Conservation (phyloP, 1,139 yeast genomes). For the Geotrichum phurueaensis region DNA sequence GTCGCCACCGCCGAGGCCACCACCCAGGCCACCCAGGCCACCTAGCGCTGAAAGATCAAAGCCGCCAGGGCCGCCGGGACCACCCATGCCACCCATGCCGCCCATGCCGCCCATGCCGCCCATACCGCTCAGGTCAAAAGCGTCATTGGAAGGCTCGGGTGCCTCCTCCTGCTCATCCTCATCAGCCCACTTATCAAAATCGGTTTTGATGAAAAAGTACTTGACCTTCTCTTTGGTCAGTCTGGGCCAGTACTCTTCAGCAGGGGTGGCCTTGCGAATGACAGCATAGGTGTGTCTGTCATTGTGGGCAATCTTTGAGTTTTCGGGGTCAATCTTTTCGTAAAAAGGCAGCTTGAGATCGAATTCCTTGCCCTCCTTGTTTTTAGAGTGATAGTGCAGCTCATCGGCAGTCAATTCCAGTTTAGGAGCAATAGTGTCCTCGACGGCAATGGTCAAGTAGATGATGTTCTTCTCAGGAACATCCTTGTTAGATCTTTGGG, state of each 20-base stretch:
- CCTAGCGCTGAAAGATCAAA: constrained; percentile 15
- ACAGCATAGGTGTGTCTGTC: constrained; percentile 71
- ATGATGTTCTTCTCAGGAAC: constrained; percentile 70
- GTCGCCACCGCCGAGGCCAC: constrained; percentile 27
- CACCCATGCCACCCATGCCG: constrained; percentile 33
- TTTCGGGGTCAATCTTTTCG: constrained; percentile 63
- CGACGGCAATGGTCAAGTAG: constrained; percentile 65
- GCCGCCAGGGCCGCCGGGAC: constrained; percentile 30
- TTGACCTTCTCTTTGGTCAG: constrained; percentile 69
- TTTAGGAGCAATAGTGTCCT: constrained; percentile 61
- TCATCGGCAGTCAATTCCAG: constrained; percentile 55
- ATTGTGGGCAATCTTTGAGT: constrained; percentile 54
- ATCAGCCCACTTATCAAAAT: constrained; percentile 95
- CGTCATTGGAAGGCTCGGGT: constrained; percentile 37
- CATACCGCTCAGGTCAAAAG: constrained; percentile 33
- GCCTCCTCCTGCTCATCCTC: constrained; percentile 79
- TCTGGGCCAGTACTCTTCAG: constrained; percentile 88
- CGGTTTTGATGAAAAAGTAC: constrained; percentile 77
- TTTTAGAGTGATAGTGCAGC: constrained; percentile 50
- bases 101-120: constrained; percentile 31
- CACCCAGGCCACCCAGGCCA: constrained; percentile 31
- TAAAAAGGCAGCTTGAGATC: constrained; percentile 62
- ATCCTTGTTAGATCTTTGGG: constrained; percentile 78
- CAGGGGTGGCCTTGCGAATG: constrained; percentile 59
- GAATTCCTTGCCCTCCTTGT: constrained; percentile 39